These are phyloP conservation scores for Exophiala xenobiotica DNA, from an alignment of 2,329 filamentous ascomycete species.

Conservation along the genomic window DNA sequence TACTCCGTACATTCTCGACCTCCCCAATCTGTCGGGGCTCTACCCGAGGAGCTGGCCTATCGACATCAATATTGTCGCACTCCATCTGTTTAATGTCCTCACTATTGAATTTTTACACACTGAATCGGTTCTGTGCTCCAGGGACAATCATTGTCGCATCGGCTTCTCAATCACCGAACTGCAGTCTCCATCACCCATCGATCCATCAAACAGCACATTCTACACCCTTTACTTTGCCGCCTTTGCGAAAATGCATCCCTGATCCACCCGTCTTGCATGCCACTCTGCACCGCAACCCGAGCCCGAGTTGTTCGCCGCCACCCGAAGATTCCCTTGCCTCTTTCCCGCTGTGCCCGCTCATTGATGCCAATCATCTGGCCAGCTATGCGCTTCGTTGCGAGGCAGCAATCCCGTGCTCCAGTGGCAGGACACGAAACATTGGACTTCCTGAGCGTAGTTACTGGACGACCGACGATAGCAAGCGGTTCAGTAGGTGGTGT, in stretches of 20 bases:
- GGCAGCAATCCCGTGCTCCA: neutral
- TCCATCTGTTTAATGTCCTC: neutral
- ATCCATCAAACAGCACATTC: neutral
- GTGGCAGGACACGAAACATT: conserved; percentile 1
- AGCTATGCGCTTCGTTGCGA: neutral
- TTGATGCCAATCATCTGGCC: conserved; percentile 7
- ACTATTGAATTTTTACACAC: too few species aligned
- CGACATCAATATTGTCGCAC: neutral
- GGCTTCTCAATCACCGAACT: neutral
- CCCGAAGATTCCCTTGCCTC: conserved; percentile 19
- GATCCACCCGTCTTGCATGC: conserved; percentile 14
- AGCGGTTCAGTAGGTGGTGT: neutral
- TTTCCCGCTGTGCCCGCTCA: too few species aligned
- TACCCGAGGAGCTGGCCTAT: too few species aligned
- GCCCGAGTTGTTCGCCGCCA: conserved; percentile 18
- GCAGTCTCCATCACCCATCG: neutral
- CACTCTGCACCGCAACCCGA: conserved; percentile 23
- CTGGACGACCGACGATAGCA: neutral
- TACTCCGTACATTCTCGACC: too few species aligned
- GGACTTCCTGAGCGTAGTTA: neutral
- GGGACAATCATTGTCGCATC: neutral
- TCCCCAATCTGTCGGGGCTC: too few species aligned
- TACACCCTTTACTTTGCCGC: neutral
- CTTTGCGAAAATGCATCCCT: conserved; percentile 2
- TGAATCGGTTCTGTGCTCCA: too few species aligned